Evolutionary conservation across 345 rosid species (phyloP).

Genomic region (Trapa incisa): DNA sequence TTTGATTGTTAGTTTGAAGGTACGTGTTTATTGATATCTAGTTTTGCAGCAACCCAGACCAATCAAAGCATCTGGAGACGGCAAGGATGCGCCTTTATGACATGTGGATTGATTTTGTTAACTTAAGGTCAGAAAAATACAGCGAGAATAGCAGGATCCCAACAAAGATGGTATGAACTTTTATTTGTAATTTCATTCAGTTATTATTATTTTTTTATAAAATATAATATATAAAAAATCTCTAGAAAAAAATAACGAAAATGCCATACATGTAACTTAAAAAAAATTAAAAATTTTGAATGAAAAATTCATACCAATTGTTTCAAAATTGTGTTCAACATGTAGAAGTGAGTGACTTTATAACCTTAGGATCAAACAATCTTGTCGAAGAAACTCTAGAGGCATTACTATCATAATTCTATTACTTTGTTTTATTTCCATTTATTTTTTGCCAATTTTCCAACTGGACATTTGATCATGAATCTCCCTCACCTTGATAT

Average conservation of each 20-base stretch:
- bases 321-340: too few species aligned
- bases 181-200: not conserved
- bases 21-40: constrained; percentile 3
- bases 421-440: not conserved
- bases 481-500: not conserved
- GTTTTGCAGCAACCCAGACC: constrained; percentile 79
- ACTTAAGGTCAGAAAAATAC: constrained; percentile 83
- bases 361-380: not conserved
- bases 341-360: not conserved
- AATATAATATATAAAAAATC: too few species aligned
- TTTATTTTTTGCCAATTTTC: not conserved
- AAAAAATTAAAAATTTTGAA: too few species aligned
- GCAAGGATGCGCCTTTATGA: constrained; percentile 79
- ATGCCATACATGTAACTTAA: too few species aligned
- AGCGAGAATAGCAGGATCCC: constrained; percentile 81
- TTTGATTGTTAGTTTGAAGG: constrained; percentile 6
- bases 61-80: constrained; percentile 93
- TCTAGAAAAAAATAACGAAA: too few species aligned
- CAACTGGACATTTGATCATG: not conserved
- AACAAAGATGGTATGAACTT: constrained; percentile 39
- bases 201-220: too few species aligned
- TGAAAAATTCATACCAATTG: too few species aligned
- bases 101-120: constrained; percentile 90
- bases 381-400: not conserved
- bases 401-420: not conserved